Percentiles rank a stretch among this genome's conserved stretches.
Conservation (phyloP, 2,329 filamentous ascomycete genomes). For the Stachybotrys elegans region DNA sequence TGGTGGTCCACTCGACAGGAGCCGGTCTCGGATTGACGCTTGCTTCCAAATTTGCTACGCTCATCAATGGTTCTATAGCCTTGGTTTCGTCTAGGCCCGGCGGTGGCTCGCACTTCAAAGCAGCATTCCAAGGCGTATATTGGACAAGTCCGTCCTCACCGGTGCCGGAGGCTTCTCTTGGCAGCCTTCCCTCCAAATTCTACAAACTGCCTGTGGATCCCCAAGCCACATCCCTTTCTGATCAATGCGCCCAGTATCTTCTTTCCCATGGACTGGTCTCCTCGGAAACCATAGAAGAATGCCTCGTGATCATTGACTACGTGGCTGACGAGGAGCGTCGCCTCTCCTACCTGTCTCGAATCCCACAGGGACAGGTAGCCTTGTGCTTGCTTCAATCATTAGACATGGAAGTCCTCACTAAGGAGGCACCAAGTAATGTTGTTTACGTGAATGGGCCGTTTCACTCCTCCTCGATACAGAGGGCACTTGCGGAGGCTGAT, state of each 20-base stretch:
- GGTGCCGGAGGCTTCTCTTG: too few relatives aligned
- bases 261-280: constrained; percentile 2
- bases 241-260: constrained; percentile 8
- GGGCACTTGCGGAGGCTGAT: constrained; percentile 11
- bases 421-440: constrained; percentile 4
- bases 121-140: constrained; percentile 13
- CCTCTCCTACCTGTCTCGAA: background rate
- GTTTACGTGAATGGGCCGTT: constrained; percentile 12
- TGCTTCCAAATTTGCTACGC: constrained; percentile 32
- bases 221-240: background rate
- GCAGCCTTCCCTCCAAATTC: constrained; percentile 8
- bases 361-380: constrained; percentile 7
- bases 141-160: too few relatives aligned
- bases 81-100: constrained; percentile 29
- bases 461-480: constrained; percentile 3
- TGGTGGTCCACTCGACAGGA: constrained; percentile 28
- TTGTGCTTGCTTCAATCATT: constrained; percentile 12
- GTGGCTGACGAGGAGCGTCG: constrained; percentile 4
- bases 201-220: constrained; percentile 1
- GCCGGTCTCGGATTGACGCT: constrained; percentile 38
- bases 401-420: background rate
- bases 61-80: constrained; percentile 30
- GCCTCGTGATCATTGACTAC: constrained; percentile 12
- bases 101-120: constrained; percentile 34
- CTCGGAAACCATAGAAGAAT: constrained; percentile 3